Percentiles rank a stretch among this genome's conserved stretches.
Evolutionary conservation across 768 basidiomycete species (phyloP).

Genomic region (Leccinum barrowsii): DNA sequence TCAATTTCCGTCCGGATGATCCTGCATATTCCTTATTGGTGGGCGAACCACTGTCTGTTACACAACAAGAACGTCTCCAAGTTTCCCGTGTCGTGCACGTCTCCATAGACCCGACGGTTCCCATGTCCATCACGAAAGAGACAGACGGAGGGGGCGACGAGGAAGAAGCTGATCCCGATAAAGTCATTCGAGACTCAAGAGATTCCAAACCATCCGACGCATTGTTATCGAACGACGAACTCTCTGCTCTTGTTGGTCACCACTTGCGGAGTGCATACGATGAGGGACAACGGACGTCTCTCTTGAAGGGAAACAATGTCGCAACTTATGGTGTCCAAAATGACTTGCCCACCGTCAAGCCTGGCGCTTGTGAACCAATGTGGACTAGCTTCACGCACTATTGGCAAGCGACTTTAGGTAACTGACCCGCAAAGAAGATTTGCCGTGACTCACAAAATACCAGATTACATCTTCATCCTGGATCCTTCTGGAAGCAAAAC

Average conservation of each 20-base stretch:
- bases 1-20: slow-evolving; percentile 85
- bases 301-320: slow-evolving; percentile 13
- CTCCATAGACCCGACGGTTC: slow-evolving; percentile 62
- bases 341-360: slow-evolving; percentile 34
- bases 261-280: slow-evolving; percentile 69
- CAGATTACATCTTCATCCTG: slow-evolving; percentile 89
- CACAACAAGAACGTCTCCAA: slow-evolving; percentile 50
- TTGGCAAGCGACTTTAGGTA: slow-evolving; percentile 81
- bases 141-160: slow-evolving; percentile 39
- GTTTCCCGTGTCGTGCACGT: slow-evolving; percentile 70
- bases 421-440: slow-evolving; percentile 8
- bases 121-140: slow-evolving; percentile 22
- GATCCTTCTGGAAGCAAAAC: slow-evolving; percentile 37
- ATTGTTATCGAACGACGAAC: slow-evolving; percentile 56
- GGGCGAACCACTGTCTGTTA: slow-evolving; percentile 51
- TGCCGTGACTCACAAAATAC: slow-evolving; percentile 7
- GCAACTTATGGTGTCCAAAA: slow-evolving; percentile 53
- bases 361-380: slow-evolving; percentile 69
- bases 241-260: slow-evolving; percentile 41
- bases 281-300: slow-evolving; percentile 37
- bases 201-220: slow-evolving; percentile 58
- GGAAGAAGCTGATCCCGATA: slow-evolving; percentile 54
- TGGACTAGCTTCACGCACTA: slow-evolving; percentile 89
- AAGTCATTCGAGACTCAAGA: slow-evolving; percentile 72
- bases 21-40: slow-evolving; percentile 77